A percentile compares a stretch with the other conserved stretches of the same genome.
These are phyloP conservation scores for Beauveria sp. DNA, from an alignment of 2,329 filamentous ascomycete species.

Conservation along the genomic window DNA sequence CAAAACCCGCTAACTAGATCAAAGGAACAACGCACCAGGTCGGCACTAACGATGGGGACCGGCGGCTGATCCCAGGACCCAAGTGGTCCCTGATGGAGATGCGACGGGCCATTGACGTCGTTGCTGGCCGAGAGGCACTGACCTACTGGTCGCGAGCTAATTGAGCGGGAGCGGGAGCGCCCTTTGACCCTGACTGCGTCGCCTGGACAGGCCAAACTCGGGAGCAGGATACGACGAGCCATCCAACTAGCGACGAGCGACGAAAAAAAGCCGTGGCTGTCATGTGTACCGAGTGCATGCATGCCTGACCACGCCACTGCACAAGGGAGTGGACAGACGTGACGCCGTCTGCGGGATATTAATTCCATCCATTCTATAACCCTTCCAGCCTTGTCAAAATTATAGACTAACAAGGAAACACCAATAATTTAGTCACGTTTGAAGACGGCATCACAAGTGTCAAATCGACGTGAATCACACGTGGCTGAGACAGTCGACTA, in stretches of 20 bases:
- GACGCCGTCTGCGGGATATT: not conserved
- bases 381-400: not conserved
- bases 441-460: not conserved
- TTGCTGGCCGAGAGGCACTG: too few relatives aligned
- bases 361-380: not conserved
- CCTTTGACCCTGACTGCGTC: not conserved
- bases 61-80: not conserved
- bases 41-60: not conserved
- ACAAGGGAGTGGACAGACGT: not conserved
- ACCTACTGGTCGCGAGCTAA: too few relatives aligned
- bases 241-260: not conserved
- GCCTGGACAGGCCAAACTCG: not conserved
- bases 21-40: not conserved
- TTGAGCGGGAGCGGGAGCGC: not conserved
- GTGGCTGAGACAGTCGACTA: constrained; percentile 1
- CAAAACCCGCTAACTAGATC: not conserved
- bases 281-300: constrained; percentile 5
- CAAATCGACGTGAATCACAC: not conserved
- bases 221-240: not conserved
- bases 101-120: not conserved
- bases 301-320: constrained; percentile 6
- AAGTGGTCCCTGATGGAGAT: not conserved
- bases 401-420: too few relatives aligned
- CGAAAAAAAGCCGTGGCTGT: not conserved
- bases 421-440: not conserved